Evolutionary conservation across 2,329 filamentous ascomycete genomes (phyloP).

Genomic region (Zymoseptoria passerinii): DNA sequence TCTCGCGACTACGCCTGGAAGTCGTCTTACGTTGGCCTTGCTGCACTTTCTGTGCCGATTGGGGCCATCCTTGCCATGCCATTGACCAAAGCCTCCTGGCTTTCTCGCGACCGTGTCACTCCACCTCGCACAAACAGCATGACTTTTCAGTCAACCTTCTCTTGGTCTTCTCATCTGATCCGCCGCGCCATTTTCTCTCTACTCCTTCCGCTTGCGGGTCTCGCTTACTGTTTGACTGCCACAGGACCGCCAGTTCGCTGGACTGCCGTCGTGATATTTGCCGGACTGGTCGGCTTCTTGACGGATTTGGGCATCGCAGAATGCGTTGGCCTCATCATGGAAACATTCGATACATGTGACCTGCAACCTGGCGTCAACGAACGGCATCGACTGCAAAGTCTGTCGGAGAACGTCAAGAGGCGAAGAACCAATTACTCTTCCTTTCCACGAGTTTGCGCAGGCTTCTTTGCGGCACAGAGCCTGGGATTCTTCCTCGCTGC

Average conservation of each 20-base stretch:
- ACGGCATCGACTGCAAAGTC: slow-evolving; percentile 37
- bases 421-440: slow-evolving; percentile 64
- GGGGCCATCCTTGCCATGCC: slow-evolving; percentile 64
- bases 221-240: slow-evolving; percentile 60
- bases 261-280: slow-evolving; percentile 58
- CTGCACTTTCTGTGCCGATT: slow-evolving; percentile 57
- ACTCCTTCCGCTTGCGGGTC: slow-evolving; percentile 56
- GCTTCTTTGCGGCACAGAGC: slow-evolving; percentile 61
- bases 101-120: slow-evolving; percentile 56
- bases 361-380: slow-evolving; percentile 62
- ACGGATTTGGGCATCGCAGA: slow-evolving; percentile 67
- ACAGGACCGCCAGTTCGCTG: slow-evolving; percentile 53
- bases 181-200: slow-evolving; percentile 61
- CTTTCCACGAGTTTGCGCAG: slow-evolving; percentile 65
- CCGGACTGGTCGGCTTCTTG: slow-evolving; percentile 59
- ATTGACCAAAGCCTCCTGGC: slow-evolving; percentile 61
- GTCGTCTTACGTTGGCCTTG: slow-evolving; percentile 58
- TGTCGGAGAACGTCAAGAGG: slow-evolving; percentile 36
- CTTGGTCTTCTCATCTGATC: slow-evolving; percentile 64
- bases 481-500: slow-evolving; percentile 63
- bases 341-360: slow-evolving; percentile 73
- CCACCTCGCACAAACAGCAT: slow-evolving; percentile 57
- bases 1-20: slow-evolving; percentile 59
- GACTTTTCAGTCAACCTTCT: slow-evolving; percentile 56
- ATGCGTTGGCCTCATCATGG: slow-evolving; percentile 70